phyloP scores from a whole-genome alignment of 345 rosid genomes.

The Linum lewisii region DNA sequence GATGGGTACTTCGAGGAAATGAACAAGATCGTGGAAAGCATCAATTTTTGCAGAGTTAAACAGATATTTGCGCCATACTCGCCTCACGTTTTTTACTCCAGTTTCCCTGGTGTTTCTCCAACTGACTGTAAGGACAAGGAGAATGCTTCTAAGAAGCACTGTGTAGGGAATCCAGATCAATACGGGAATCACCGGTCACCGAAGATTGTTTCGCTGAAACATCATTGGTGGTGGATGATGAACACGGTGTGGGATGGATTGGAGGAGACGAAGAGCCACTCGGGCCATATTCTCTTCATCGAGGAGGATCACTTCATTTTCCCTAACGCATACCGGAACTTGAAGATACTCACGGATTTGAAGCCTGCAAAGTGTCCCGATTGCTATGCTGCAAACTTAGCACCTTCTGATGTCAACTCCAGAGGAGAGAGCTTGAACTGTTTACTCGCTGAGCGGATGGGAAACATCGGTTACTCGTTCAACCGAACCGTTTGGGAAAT shows the following conservation, averaged over 20 bases:
- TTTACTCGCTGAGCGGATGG: constrained; percentile 91
- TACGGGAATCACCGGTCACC: constrained; percentile 86
- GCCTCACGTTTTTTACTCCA: constrained; percentile 50
- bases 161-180: constrained; percentile 83
- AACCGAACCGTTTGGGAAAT: constrained; percentile 78
- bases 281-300: constrained; percentile 79
- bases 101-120: constrained; percentile 63
- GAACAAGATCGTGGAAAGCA: constrained; percentile 67
- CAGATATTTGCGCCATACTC: constrained; percentile 84
- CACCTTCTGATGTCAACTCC: constrained; percentile 82
- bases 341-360: constrained; percentile 53
- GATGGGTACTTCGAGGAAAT: constrained; percentile 88
- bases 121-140: constrained; percentile 68
- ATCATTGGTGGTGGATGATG: constrained; percentile 99
- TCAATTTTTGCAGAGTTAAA: constrained; percentile 81
- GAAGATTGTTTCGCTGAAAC: constrained; percentile 86
- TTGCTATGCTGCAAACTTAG: constrained; percentile 89
- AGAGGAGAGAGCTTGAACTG: constrained; percentile 69
- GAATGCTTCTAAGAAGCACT: constrained; percentile 39
- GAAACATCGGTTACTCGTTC: constrained; percentile 83
- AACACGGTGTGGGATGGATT: constrained; percentile 94
- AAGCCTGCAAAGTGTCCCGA: constrained; percentile 66
- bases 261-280: constrained; percentile 50
- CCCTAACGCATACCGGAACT: constrained; percentile 87
- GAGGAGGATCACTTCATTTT: constrained; percentile 95